Percentiles rank a stretch among this genome's conserved stretches.
Evolutionary conservation across 179 eudicot genomes (phyloP).

Genomic region (Corrigiola litoralis): DNA sequence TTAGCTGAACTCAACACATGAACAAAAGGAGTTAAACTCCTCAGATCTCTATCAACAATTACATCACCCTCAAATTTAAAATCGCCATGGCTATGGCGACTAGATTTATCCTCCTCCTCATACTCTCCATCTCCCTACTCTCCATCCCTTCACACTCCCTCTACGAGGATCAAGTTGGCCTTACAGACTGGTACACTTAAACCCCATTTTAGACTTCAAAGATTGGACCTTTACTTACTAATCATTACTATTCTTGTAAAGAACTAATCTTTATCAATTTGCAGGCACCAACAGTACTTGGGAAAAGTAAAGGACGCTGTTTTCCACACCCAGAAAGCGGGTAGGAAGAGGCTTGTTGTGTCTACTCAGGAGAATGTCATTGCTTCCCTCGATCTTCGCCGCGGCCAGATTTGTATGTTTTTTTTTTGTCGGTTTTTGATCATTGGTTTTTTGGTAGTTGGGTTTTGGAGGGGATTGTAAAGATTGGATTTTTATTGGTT

Average conservation of each 20-base stretch:
- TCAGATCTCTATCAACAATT: constrained; percentile 12
- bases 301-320: constrained; percentile 92
- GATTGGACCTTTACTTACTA: neutral
- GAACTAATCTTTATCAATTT: neutral
- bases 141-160: constrained; percentile 46
- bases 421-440: neutral
- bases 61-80: no score
- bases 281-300: constrained; percentile 95
- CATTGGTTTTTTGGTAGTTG: neutral
- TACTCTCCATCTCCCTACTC: constrained; percentile 35
- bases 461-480: neutral
- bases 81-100: constrained; percentile 76
- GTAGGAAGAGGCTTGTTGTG: constrained; percentile 89
- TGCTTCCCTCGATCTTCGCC: constrained; percentile 95
- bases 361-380: constrained; percentile 83
- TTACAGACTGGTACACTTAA: constrained; percentile 71
- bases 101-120: constrained; percentile 48
- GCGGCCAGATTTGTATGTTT: constrained; percentile 83
- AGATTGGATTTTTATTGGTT: neutral
- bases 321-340: constrained; percentile 92
- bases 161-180: constrained; percentile 95
- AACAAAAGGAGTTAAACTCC: no score
- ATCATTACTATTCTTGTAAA: neutral
- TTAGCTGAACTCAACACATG: no score
- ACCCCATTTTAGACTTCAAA: neutral